phyloP scores from a whole-genome alignment of 2,329 filamentous ascomycete species.

The Talaromyces sp. region DNA sequence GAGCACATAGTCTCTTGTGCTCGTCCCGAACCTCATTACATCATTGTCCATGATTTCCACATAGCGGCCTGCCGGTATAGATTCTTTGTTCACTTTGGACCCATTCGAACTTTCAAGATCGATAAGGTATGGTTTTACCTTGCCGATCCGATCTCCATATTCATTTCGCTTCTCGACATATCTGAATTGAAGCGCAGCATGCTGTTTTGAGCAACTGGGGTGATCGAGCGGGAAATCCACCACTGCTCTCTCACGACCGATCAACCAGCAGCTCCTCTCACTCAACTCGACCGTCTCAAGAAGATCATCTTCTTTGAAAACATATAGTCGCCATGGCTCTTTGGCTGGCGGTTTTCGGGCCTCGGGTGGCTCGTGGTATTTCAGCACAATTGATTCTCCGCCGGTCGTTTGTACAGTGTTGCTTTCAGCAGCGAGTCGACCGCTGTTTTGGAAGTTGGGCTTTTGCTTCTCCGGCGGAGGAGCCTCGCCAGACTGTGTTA shows the following conservation, averaged over 20 bases:
- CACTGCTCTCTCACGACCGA: constrained; percentile 78
- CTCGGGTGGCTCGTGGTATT: constrained; percentile 95
- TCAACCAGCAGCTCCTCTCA: constrained; percentile 82
- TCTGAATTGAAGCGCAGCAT: constrained; percentile 92
- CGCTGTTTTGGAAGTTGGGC: constrained; percentile 81
- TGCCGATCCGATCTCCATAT: constrained; percentile 79
- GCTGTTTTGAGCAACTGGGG: constrained; percentile 91
- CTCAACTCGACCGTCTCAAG: constrained; percentile 80
- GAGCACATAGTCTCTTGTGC: constrained; percentile 90
- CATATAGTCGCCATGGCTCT: constrained; percentile 84
- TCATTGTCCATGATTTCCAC: constrained; percentile 87
- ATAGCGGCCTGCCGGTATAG: constrained; percentile 74
- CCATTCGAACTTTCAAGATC: constrained; percentile 94
- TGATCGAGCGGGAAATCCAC: constrained; percentile 86
- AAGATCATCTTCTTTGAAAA: constrained; percentile 83
- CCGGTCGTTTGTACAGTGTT: constrained; percentile 68
- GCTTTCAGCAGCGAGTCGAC: constrained; percentile 81
- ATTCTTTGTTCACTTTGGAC: constrained; percentile 76
- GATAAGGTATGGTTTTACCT: constrained; percentile 83
- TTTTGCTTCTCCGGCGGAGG: constrained; percentile 64
- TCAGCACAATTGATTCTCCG: constrained; percentile 73
- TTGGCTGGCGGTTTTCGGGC: constrained; percentile 81
- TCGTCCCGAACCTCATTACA: constrained; percentile 83
- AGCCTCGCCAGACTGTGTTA: constrained; percentile 28
- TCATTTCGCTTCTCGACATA: constrained; percentile 82